Base-by-base conservation (phyloP, 768 basidiomycete species). In the Panellus pusillus region DNA sequence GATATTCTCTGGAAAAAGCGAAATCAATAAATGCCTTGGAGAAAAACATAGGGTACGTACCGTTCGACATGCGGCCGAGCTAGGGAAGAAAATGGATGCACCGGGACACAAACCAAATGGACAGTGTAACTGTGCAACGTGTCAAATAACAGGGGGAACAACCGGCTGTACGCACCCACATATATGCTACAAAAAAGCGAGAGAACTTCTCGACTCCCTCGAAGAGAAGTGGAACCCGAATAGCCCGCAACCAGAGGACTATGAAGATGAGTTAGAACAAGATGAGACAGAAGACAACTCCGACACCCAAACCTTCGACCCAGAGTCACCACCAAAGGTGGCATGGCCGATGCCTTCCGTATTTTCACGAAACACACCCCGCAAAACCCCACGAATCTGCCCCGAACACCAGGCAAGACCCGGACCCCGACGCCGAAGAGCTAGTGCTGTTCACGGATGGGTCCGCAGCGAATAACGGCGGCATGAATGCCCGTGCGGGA, bases 391-490 rank as follows among this genome's bases (percentile, higher is more conserved):
- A n/a, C n/a, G n/a, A n/a, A n/a, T n/a, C n/a, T n/a, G n/a, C n/a
- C n/a, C n/a, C n/a, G n/a, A n/a, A n/a, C n/a, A n/a, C n/a, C n/a
- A n/a, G n/a, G n/a, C n/a, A n/a, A n/a, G n/a, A n/a, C n/a, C n/a
- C n/a, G n/a, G n/a, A n/a, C n/a, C n/a, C n/a, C n/a, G n/a, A n/a
- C n/a, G n/a, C n/a, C n/a, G n/a, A n/a, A n/a, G n/a, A n/a, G n/a
- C n/a, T n/a, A n/a, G n/a, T n/a, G n/a, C 9, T 47, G 11, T 57
- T 48, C 24, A 57, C 56, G 18, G 61, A 63, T 6, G 52, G 63
- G 0, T 55, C 56, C 1, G 52, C 49, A n/a, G 43, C 31, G 11
- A 38, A 54, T 15, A 58, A 58, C 39, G 52, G 52, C 1, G 20
- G 19, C 14, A 3, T 20, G 4, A 44, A 54, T 19, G 51, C 45